Evolutionary conservation across 1,284 basidiomycete genomes (phyloP).

Genomic region (Trametes pubescens): DNA sequence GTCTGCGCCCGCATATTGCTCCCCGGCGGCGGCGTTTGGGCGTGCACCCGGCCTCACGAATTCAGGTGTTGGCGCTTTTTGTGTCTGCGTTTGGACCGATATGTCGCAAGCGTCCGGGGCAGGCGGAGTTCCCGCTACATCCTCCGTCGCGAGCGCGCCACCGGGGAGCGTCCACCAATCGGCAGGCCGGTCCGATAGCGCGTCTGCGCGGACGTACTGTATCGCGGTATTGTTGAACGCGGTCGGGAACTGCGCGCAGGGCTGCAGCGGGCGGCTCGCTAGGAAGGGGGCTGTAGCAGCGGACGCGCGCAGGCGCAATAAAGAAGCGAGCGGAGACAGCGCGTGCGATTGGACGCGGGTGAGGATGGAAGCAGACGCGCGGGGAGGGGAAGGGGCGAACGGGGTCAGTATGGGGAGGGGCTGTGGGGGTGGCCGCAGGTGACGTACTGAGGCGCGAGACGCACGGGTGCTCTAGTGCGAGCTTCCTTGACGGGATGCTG

Average conservation of each 20-base stretch:
- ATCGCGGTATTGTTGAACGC: constrained; percentile 76
- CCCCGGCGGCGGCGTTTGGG: neutral
- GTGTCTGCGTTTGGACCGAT: neutral
- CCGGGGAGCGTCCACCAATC: constrained; percentile 44
- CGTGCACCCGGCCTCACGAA: neutral
- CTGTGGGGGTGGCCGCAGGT: constrained; percentile 8
- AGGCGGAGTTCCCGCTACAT: neutral
- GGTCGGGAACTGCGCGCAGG: constrained; percentile 56
- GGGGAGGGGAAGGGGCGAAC: constrained; percentile 4
- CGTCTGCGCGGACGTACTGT: constrained; percentile 52
- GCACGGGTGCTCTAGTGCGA: constrained; percentile 46
- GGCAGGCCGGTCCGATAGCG: constrained; percentile 35
- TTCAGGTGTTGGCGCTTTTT: neutral
- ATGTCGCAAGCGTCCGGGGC: neutral
- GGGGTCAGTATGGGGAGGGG: neutral
- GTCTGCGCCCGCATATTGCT: too few relatives aligned
- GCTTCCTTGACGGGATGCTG: constrained; percentile 47
- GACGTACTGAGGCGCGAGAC: constrained; percentile 48
- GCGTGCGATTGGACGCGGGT: constrained; percentile 4
- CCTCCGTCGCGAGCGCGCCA: neutral
- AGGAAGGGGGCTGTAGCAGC: constrained; percentile 53
- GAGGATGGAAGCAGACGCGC: neutral
- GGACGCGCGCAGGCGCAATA: constrained; percentile 1
- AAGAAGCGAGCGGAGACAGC: constrained; percentile 2
- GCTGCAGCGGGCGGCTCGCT: constrained; percentile 55